Base-by-base conservation (phyloP, 2,329 filamentous ascomycete species). In the Graphilbum fragrans region DNA sequence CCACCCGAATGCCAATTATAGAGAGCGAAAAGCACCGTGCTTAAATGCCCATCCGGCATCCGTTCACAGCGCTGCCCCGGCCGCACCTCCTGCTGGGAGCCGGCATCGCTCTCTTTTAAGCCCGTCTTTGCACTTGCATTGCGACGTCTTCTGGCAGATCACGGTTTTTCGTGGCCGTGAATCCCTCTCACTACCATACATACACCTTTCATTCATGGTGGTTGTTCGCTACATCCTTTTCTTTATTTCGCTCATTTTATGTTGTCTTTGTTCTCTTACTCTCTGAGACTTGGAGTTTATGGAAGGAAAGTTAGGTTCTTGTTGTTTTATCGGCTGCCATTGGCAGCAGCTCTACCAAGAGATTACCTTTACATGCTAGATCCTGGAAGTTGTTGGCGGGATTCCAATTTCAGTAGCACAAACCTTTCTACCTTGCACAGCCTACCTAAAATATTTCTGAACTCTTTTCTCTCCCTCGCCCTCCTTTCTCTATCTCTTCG, bases 11-110 rank as follows among this genome's bases (percentile, higher is more conserved):
- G 22, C 31, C 5, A 17, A 37, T 21, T 17, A 22, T 58, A 86
- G 81, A 85, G 64, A 84, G 77, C 58, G 81, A 85, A 58, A 85
- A 85, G 61, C 81, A 85, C 62, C 76, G 81, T 36, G 77, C 82
- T 51, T 83, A 66, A 37, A n/a, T 20, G 25, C n/a, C n/a, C n/a
- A n/a, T n/a, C n/a, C n/a, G n/a, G n/a, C n/a, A n/a, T n/a, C n/a
- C n/a, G n/a, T n/a, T n/a, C n/a, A n/a, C n/a, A n/a, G n/a, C n/a
- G n/a, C n/a, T n/a, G n/a, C n/a, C n/a, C n/a, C n/a, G n/a, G n/a
- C n/a, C n/a, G n/a, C n/a, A n/a, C n/a, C n/a, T n/a, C n/a, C n/a
- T n/a, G n/a, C n/a, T n/a, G n/a, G n/a, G n/a, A n/a, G n/a, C n/a
- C n/a, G n/a, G n/a, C n/a, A n/a, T n/a, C n/a, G n/a, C n/a, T n/a